phyloP scores from a whole-genome alignment of 345 rosid genomes.

The Luvunga scandens region DNA sequence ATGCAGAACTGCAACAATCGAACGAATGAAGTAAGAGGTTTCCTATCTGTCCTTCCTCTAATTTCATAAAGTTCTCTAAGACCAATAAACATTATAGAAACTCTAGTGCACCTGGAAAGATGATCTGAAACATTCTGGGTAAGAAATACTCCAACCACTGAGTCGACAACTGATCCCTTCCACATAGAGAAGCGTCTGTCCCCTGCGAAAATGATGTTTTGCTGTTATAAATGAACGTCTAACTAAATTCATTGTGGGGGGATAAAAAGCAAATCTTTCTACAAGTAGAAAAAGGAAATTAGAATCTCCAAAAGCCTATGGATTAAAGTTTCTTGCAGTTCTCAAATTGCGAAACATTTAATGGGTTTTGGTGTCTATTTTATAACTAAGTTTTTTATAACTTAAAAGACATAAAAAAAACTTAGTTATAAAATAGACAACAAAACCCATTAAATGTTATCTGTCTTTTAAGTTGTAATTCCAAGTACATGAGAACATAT shows the following conservation, averaged over 20 bases:
- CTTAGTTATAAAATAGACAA: no score
- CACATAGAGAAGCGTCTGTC: conserved; percentile 92
- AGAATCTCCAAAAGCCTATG: background rate
- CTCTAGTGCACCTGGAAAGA: conserved; percentile 66
- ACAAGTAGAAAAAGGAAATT: background rate
- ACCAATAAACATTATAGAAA: conserved; percentile 18
- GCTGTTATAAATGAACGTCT: conserved; percentile 17
- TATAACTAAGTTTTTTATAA: background rate
- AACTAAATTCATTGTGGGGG: conserved; percentile 2
- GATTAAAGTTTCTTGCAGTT: background rate
- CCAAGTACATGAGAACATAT: background rate
- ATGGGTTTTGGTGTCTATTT: background rate
- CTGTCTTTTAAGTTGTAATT: background rate
- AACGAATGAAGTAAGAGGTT: conserved; percentile 15
- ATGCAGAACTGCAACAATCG: conserved; percentile 72
- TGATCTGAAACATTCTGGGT: conserved; percentile 98
- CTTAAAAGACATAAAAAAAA: no score
- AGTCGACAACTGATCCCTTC: conserved; percentile 98
- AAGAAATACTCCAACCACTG: conserved; percentile 94
- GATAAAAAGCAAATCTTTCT: background rate
- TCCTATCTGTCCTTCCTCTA: conserved; percentile 3
- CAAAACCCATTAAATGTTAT: no score
- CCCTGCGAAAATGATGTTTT: conserved; percentile 43
- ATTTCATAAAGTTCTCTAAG: conserved; percentile 5
- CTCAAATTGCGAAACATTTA: background rate